phyloP scores from a whole-genome alignment of 163 green algal genomes.

The Picocystis sp. region DNA sequence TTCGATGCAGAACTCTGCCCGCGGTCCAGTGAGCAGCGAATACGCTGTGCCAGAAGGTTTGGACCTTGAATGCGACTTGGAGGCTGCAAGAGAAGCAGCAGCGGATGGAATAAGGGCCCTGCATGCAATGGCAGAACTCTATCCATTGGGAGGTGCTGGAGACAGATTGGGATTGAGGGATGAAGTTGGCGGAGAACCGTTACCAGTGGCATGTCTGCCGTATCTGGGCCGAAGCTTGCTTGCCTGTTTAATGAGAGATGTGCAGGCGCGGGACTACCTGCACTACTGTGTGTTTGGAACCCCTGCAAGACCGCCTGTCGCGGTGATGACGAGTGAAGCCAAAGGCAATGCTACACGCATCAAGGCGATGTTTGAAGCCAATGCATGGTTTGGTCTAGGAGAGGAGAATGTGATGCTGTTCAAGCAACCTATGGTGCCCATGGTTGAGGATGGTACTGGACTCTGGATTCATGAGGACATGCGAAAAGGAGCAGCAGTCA shows the following conservation, averaged over 20 bases:
- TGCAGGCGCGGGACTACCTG: conserved; percentile 85
- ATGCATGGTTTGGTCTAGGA: background rate
- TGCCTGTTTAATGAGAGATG: conserved; percentile 72
- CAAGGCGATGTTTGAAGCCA: conserved; percentile 36
- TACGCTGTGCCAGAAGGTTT: conserved; percentile 49
- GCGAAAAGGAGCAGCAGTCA: background rate
- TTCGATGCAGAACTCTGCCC: background rate
- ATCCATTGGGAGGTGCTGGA: conserved; percentile 81
- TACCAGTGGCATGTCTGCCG: conserved; percentile 81
- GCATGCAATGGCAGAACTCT: conserved; percentile 78
- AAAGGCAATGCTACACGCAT: conserved; percentile 88
- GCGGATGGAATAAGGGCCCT: conserved; percentile 48
- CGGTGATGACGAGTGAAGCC: conserved; percentile 90
- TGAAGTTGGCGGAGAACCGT: conserved; percentile 59
- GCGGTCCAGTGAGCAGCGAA: conserved; percentile 9
- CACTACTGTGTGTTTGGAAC: conserved; percentile 51
- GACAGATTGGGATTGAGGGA: conserved; percentile 80
- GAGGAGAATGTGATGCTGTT: too few relatives aligned
- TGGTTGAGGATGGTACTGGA: too few relatives aligned
- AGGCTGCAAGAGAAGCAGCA: conserved; percentile 4
- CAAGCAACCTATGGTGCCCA: too few relatives aligned
- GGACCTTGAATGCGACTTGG: conserved; percentile 27
- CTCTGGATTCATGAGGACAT: too few relatives aligned
- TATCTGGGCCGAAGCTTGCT: conserved; percentile 84
- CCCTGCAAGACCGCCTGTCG: conserved; percentile 73